Evolutionary conservation across 2,329 filamentous ascomycete genomes (phyloP), one percentile per base, ranked within the genome.

Genomic region (Chaetothyriales sp.): DNA sequence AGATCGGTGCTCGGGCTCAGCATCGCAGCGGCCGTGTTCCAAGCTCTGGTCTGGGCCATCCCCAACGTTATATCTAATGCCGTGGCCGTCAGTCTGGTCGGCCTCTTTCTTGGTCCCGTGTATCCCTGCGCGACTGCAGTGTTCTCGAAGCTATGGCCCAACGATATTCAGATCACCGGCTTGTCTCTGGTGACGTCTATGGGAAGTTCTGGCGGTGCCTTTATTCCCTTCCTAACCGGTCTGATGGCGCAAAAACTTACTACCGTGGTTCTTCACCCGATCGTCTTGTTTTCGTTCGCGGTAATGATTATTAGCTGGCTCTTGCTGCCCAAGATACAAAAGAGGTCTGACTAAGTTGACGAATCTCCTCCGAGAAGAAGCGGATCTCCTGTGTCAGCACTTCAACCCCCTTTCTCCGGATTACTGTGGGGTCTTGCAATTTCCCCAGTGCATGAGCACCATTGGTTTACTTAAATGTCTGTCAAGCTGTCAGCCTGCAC

Each of bases 101-200:
- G 87, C 10, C 66, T 92, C 6, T 66, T 92, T 26, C 70, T 93
- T 0, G 86, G 87, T 0, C 86, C 86, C 0, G 74, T 93, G 3
- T 93, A 88, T 61, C 85, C 86, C 0, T 88, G 83, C 62, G 56
- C 60, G 39, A 65, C 60, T 15, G 59, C 60, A 12, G 58, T 64
- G 36, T 62, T 64, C 47, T 60, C 57, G 36, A 60, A 53, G 36
- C 51, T 65, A 18, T 58, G 70, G 25, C 65, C 66, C 18, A 59
- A 60, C 36, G 61, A 59, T 46, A 63, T 70, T 50, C 68, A 70
- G 53, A 66, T 66, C 44, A 65, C 64, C 32, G 65, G 63, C 52
- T 48, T 71, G 50, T 63, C 66, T 22, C 63, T 68, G 46, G 62
- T 68, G 51, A 65, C 63, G 49, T 66, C 66, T 4, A 60, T 70